Evolutionary conservation across 148 eudicot genomes (phyloP), one percentile per base, ranked within the genome.

Genomic region (Rhododendron simsii): DNA sequence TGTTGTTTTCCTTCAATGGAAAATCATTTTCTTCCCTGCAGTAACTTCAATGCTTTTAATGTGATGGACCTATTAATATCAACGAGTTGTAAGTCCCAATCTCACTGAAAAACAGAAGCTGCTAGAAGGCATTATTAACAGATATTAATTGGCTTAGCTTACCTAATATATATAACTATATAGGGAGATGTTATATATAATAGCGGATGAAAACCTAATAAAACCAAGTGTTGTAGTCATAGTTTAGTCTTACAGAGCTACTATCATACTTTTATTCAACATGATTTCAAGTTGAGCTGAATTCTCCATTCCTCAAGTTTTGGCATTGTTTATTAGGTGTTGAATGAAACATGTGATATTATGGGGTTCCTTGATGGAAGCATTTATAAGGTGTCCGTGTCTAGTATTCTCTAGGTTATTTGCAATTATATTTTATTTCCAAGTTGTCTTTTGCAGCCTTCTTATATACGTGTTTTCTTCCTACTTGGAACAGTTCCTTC

Each of bases 401-500:
- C 28, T 37, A 23, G 57, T 13, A 51, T 10, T 23, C 44, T 83
- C 35, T 30, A 33, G 12, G 57, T 71, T 33, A 18, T 20, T 21
- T 71, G 26, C 37, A 47, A 50, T 84, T 47, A 50, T 18, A 8
- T 61, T 83, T 69, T 28, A n/a, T 84, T 73, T 85, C 13, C 78
- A 65, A 82, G 48, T 82, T 14, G 44, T 47, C 35, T 47, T 83
- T 51, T 51, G 26, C 80, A 20, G 50, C 69, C 21, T 63, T 84
- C 55, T 87, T 82, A 51, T 48, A 44, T 76, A 11, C 71, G n/a
- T 65, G 18, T 71, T 57, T 83, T 18, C 77, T 67, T 81, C 35
- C 81, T 87, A 80, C 61, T 87, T 86, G 89, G 87, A 78, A 81
- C 98, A 96, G 98, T 96, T 90, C 99, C 99, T 73, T 95, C 96